These are phyloP conservation scores for Volvox africanus DNA, from an alignment of 139 green algal genomes.

Conservation along the genomic window DNA sequence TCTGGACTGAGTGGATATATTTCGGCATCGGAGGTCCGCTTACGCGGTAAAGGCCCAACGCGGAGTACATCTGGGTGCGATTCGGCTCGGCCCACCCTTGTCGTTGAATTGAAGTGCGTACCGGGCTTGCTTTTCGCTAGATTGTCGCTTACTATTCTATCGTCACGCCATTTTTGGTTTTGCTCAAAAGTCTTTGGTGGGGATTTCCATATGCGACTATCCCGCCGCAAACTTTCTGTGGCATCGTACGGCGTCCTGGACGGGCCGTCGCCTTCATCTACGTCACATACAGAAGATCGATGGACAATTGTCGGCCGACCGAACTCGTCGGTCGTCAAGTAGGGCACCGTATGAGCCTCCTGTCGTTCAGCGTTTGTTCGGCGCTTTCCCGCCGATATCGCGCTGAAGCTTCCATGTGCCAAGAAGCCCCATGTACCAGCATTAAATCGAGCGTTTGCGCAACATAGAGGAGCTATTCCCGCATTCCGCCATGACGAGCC, in stretches of 20 bases:
- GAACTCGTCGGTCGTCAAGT: slow-evolving; percentile 20
- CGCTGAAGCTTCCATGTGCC: not conserved
- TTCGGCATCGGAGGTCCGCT: no score
- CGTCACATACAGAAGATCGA: not conserved
- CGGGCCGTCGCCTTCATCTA: not conserved
- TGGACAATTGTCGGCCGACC: not conserved
- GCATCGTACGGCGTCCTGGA: not conserved
- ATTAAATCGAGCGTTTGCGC: no score
- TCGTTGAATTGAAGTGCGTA: no score
- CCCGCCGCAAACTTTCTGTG: not conserved
- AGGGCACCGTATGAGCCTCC: not conserved
- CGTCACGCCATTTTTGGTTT: no score
- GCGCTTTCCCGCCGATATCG: not conserved
- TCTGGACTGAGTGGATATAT: no score
- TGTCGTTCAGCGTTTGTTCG: not conserved
- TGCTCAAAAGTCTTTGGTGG: no score
- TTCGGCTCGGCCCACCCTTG: no score
- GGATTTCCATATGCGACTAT: no score
- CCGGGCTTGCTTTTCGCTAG: no score
- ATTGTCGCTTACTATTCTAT: no score
- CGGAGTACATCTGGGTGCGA: no score
- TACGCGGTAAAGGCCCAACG: no score
- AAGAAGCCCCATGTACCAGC: not conserved
- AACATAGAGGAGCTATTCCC: not conserved
- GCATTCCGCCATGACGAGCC: not conserved